Conservation (phyloP, 495 filamentous ascomycete genomes). For the Collariella sp. region DNA sequence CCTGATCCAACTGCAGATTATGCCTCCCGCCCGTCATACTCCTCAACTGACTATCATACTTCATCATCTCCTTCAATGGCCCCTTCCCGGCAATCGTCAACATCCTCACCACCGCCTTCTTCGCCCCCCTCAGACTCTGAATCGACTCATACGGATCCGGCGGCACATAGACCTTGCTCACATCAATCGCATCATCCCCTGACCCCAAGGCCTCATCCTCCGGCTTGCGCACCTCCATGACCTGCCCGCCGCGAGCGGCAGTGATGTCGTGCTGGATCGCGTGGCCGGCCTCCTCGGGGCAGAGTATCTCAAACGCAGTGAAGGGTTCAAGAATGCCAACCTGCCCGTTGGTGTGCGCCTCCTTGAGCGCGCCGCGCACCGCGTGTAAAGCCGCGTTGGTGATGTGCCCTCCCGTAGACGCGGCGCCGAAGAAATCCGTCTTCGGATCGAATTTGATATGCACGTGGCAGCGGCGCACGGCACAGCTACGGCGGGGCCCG, state of each 20-base stretch:
- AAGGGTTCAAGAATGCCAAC: slow-evolving; percentile 82
- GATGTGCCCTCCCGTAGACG: slow-evolving; percentile 63
- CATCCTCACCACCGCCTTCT: slow-evolving; percentile 35
- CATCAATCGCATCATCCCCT: slow-evolving; percentile 43
- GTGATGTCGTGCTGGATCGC: slow-evolving; percentile 86
- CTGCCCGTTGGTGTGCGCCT: slow-evolving; percentile 37
- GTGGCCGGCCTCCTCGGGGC: slow-evolving; percentile 73
- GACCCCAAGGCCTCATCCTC: slow-evolving; percentile 17
- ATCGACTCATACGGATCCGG: slow-evolving; percentile 69
- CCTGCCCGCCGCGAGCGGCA: slow-evolving; percentile 71
- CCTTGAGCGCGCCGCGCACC: slow-evolving; percentile 55
- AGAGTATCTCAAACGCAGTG: slow-evolving; percentile 75
- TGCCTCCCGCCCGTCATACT: slow-evolving; percentile 84
- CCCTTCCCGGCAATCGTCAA: slow-evolving; percentile 68
- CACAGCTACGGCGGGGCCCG: slow-evolving; percentile 67
- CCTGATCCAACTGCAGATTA: slow-evolving; percentile 84
- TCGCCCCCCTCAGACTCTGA: slow-evolving; percentile 33
- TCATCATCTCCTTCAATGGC: slow-evolving; percentile 93
- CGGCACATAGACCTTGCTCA: slow-evolving; percentile 69
- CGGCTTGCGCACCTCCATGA: slow-evolving; percentile 69
- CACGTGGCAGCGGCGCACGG: slow-evolving; percentile 62
- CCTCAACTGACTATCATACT: slow-evolving; percentile 83
- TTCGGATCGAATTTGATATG: slow-evolving; percentile 56
- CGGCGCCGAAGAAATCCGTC: slow-evolving; percentile 51
- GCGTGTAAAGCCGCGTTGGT: slow-evolving; percentile 68